Evolutionary conservation across 2,329 filamentous ascomycete genomes (phyloP).

Genomic region (Aureobasidium lini): DNA sequence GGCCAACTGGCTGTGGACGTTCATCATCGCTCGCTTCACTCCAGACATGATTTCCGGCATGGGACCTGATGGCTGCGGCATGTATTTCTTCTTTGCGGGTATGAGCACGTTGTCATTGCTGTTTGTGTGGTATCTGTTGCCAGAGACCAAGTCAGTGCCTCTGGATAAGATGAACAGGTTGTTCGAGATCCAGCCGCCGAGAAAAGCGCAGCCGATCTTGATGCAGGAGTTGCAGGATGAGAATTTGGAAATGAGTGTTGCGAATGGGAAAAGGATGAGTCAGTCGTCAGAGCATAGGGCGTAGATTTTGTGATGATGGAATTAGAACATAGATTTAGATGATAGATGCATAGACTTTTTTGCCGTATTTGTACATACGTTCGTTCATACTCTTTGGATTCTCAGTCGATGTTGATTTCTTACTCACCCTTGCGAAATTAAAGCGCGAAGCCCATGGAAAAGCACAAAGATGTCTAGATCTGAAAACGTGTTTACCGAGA

Average conservation of each 20-base stretch:
- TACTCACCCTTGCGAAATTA: too few relatives aligned
- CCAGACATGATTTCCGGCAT: slow-evolving; percentile 45
- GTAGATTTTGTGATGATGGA: not conserved
- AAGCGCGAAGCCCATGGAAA: too few relatives aligned
- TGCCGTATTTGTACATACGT: too few relatives aligned
- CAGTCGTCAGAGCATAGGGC: not conserved
- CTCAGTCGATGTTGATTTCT: too few relatives aligned
- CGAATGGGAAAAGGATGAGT: slow-evolving; percentile 7
- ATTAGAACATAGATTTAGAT: too few relatives aligned
- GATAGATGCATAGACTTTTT: too few relatives aligned
- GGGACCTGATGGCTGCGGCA: slow-evolving; percentile 32
- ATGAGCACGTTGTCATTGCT: slow-evolving; percentile 38
- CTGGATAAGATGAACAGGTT: slow-evolving; percentile 41
- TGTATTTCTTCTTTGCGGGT: slow-evolving; percentile 40
- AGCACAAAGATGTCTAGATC: too few relatives aligned
- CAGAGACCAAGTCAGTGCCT: slow-evolving; percentile 39
- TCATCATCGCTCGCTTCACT: slow-evolving; percentile 33
- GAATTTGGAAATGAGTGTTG: slow-evolving; percentile 6
- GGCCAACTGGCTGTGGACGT: slow-evolving; percentile 28
- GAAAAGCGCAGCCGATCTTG: slow-evolving; percentile 34
- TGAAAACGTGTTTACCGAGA: too few relatives aligned
- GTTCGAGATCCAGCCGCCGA: slow-evolving; percentile 37
- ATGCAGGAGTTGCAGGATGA: slow-evolving; percentile 25
- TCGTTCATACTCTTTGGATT: too few relatives aligned
- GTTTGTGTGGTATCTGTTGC: slow-evolving; percentile 38